Evolutionary conservation across 176 grass and related monocot genomes (phyloP).

Genomic region (Zoysia pacifica): DNA sequence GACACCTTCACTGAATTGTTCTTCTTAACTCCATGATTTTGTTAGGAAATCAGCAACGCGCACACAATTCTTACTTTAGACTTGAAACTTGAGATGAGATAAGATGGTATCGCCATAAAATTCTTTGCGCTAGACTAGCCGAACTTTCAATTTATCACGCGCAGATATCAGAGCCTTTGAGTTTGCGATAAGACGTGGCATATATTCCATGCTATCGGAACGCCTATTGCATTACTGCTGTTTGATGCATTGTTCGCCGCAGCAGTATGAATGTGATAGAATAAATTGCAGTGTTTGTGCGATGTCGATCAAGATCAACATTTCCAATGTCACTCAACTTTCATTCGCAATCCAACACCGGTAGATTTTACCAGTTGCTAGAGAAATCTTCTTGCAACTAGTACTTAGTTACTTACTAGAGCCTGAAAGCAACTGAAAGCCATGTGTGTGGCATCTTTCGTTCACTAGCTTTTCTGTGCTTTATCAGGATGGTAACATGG

Average conservation of each 20-base stretch:
- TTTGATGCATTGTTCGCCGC: background rate
- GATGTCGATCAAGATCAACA: background rate
- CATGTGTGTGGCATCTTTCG: conserved; percentile 27
- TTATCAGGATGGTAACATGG: conserved; percentile 30
- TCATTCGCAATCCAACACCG: background rate
- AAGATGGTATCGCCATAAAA: background rate
- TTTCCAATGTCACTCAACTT: conserved; percentile 6
- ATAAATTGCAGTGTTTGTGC: background rate
- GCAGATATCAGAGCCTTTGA: background rate
- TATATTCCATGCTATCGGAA: background rate
- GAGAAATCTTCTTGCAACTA: background rate
- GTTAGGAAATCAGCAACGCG: background rate
- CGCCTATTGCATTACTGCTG: background rate
- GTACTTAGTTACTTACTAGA: background rate
- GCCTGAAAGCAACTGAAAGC: conserved; percentile 20
- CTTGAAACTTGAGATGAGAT: background rate
- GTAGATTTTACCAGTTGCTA: background rate
- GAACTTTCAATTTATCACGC: background rate
- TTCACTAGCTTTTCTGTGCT: background rate
- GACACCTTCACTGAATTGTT: background rate
- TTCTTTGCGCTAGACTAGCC: background rate
- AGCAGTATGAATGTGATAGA: background rate
- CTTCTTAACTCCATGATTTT: background rate
- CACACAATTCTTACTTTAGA: background rate
- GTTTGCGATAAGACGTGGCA: background rate